Evolutionary conservation across 768 basidiomycete species (phyloP), one percentile per base, ranked within the genome.

Genomic region (Amanita jacksonii): DNA sequence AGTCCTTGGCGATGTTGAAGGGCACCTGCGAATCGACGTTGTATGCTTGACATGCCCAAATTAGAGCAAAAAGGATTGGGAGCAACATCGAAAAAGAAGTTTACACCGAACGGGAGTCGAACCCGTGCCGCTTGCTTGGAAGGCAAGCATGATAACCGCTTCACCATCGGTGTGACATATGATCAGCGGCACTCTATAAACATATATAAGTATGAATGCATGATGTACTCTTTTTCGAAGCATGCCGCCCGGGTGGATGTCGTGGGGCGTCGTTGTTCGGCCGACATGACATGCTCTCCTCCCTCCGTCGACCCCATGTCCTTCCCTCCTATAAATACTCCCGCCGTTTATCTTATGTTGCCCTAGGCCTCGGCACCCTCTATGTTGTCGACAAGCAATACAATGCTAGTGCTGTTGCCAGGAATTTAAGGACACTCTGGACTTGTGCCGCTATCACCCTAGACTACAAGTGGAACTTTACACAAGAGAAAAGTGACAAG

Each of bases 91-190:
- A 30, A 41, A 41, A 27, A n/a, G 24, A 23, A 16, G 13, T 16
- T 6, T 43, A 43, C 42, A 43, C 42, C 34, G 42, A 43, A 43
- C 32, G 42, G 42, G 42, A 43, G 32, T 43, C 42, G 42, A 43
- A 43, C 42, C 42, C 42, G 32, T 43, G 42, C 42, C 42, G 42
- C 42, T 43, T 43, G 42, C 42, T 43, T 84, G 81, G 81, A 84
- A 84, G 82, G 81, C 82, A 85, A 84, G 82, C 80, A 85, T 85
- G 81, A 84, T 84, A 85, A 84, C 83, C 81, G 73, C 78, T 85
- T 85, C 83, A 85, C 83, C 83, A 85, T 79, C 68, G 68, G 67
- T 43, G 41, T 43, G 4, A n/a, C n/a, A n/a, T n/a, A n/a, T n/a
- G n/a, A n/a, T n/a, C n/a, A n/a, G n/a, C n/a, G n/a, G n/a, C n/a